Conservation (phyloP, 345 rosid genomes). For the Raphanus raphanistrum region DNA sequence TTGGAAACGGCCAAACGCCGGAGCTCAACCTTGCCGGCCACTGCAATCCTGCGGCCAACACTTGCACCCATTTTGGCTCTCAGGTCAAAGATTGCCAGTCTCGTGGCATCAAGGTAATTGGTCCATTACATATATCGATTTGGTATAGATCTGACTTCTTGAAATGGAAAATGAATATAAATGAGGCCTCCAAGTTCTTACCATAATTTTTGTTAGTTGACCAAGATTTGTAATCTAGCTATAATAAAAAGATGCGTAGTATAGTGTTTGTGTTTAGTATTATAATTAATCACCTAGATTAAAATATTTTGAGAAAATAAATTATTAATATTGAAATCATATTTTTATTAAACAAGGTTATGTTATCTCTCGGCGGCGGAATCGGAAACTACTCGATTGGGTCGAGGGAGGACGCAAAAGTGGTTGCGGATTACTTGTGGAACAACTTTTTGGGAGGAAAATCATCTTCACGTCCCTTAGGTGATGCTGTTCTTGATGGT, state of each 20-base stretch:
- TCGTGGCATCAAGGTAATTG: conserved; percentile 46
- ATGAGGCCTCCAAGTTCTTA: background rate
- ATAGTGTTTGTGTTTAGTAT: background rate
- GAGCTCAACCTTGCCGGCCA: conserved; percentile 60
- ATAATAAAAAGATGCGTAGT: background rate
- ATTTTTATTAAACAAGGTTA: conserved; percentile 30
- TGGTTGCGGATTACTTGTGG: conserved; percentile 45
- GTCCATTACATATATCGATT: conserved; percentile 6
- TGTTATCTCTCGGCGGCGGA: conserved; percentile 65
- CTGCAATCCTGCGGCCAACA: conserved; percentile 46
- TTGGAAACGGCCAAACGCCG: conserved; percentile 53
- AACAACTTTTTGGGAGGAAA: conserved; percentile 49
- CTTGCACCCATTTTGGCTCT: conserved; percentile 42
- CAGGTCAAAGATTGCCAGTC: conserved; percentile 48
- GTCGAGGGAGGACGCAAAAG: conserved; percentile 47
- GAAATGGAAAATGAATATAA: background rate
- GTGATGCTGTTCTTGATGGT: conserved; percentile 55
- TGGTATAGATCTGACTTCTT: background rate
- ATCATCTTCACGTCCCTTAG: conserved; percentile 53
- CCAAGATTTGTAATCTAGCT: background rate
- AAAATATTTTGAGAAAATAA: no score
- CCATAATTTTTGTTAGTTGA: background rate
- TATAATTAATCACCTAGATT: background rate
- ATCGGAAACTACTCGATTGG: conserved; percentile 48
- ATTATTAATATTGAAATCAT: background rate